A percentile compares a stretch with the other conserved stretches of the same genome.
Evolutionary conservation across 1,284 basidiomycete genomes (phyloP).

Genomic region (Cutaneotrichosporon mucoides): DNA sequence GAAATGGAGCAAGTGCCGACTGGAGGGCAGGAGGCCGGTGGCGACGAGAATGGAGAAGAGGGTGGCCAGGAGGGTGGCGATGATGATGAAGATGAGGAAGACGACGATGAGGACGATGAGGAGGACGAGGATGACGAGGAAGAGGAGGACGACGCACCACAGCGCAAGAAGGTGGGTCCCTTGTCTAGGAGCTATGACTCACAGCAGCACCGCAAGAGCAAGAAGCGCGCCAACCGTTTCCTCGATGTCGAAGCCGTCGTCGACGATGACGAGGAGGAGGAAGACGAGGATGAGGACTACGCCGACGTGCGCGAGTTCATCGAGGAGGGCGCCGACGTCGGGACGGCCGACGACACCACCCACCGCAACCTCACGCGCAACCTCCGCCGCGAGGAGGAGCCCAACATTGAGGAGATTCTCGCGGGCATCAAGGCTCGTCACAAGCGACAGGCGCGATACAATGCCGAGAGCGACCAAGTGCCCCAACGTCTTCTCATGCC

Average conservation of each 20-base stretch:
- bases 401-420: constrained; percentile 82
- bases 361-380: constrained; percentile 76
- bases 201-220: constrained; percentile 17
- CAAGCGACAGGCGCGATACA: constrained; percentile 65
- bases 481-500: constrained; percentile 97
- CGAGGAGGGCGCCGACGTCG: constrained; percentile 61
- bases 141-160: constrained; percentile 3
- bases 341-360: constrained; percentile 57
- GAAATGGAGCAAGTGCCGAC: constrained; percentile 24
- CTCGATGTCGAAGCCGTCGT: constrained; percentile 93
- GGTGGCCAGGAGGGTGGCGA: constrained; percentile 30
- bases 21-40: constrained; percentile 41
- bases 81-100: constrained; percentile 60
- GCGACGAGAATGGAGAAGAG: constrained; percentile 40
- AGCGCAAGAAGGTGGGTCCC: constrained; percentile 7
- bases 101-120: constrained; percentile 52
- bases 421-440: constrained; percentile 79
- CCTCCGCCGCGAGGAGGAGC: constrained; percentile 71
- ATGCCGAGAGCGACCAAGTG: constrained; percentile 87
- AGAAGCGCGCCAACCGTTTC: constrained; percentile 69
- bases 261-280: constrained; percentile 90
- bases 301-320: constrained; percentile 68
- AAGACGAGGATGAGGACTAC: constrained; percentile 79
- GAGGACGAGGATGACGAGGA: constrained; percentile 23
- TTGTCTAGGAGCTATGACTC: background rate